Percentiles rank a stretch among this genome's conserved stretches.
Evolutionary conservation across 202 grass and related monocot genomes (phyloP).

Genomic region (Dendrocalamus latiflorus): DNA sequence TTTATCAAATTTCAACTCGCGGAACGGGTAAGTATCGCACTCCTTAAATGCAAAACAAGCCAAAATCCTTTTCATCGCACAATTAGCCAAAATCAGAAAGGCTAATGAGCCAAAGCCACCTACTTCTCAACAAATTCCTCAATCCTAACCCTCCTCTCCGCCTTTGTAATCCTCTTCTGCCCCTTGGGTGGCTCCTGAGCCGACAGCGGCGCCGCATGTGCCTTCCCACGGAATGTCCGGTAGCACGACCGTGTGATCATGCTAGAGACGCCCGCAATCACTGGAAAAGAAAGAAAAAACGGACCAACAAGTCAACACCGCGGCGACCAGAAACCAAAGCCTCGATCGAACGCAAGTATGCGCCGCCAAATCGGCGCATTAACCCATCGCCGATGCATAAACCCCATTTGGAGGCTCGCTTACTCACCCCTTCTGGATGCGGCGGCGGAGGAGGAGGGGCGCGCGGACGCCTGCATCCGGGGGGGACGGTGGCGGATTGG

Average conservation of each 20-base stretch:
- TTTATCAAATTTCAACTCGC: background rate
- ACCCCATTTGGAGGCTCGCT: background rate
- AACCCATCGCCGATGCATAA: background rate
- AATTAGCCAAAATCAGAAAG: conserved; percentile 2
- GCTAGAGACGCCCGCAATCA: conserved; percentile 37
- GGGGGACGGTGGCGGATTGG: background rate
- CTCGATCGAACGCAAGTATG: background rate
- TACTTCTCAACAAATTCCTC: conserved; percentile 70
- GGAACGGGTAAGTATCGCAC: background rate
- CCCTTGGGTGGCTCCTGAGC: conserved; percentile 44
- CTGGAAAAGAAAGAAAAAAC: conserved; percentile 24
- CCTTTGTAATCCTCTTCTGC: conserved; percentile 36
- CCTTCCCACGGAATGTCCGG: conserved; percentile 36
- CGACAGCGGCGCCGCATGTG: conserved; percentile 52
- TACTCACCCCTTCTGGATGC: conserved; percentile 50
- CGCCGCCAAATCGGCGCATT: background rate
- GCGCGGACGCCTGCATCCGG: conserved; percentile 50
- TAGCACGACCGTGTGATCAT: conserved; percentile 31
- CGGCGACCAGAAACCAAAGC: background rate
- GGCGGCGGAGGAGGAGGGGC: conserved; percentile 41
- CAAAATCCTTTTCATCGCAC: background rate
- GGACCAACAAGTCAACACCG: background rate
- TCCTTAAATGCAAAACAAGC: conserved; percentile 10
- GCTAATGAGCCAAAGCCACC: conserved; percentile 2
- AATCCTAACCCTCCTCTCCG: conserved; percentile 44